A percentile compares a stretch with the other conserved stretches of the same genome.
These are phyloP conservation scores for Sarcodon sp. DNA, from an alignment of 768 basidiomycete genomes.

Conservation along the genomic window DNA sequence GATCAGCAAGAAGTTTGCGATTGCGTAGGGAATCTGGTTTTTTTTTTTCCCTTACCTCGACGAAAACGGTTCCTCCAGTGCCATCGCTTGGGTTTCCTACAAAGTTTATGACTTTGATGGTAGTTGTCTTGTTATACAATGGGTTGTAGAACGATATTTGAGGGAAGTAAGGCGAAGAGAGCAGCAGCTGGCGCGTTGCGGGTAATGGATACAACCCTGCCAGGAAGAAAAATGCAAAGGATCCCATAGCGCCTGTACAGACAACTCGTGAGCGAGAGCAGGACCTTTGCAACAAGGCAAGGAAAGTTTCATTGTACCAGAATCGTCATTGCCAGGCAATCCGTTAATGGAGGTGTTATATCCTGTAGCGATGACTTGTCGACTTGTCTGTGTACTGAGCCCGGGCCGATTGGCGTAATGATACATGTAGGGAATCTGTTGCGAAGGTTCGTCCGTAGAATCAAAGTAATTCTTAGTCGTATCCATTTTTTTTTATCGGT, in stretches of 20 bases:
- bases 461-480: constrained; percentile 42
- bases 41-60: constrained; percentile 42
- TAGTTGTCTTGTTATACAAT: constrained; percentile 40
- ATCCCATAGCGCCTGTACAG: constrained; percentile 43
- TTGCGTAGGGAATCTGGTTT: background rate
- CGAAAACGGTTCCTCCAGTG: constrained; percentile 40
- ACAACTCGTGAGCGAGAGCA: background rate
- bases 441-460: constrained; percentile 49
- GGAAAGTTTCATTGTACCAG: constrained; percentile 3
- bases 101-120: constrained; percentile 36
- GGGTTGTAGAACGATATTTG: constrained; percentile 51
- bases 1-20: background rate
- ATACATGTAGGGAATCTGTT: constrained; percentile 61
- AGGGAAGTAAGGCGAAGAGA: constrained; percentile 52
- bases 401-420: constrained; percentile 54
- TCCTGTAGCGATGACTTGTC: constrained; percentile 39
- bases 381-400: constrained; percentile 39
- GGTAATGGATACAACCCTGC: constrained; percentile 52
- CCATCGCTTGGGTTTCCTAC: constrained; percentile 37
- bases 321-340: constrained; percentile 56
- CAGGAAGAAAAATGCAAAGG: constrained; percentile 45
- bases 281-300: background rate
- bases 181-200: constrained; percentile 42
- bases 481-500: no score
- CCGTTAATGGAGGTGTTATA: constrained; percentile 46